phyloP scores from a whole-genome alignment of 768 basidiomycete genomes.

The Termitomyces sp. region DNA sequence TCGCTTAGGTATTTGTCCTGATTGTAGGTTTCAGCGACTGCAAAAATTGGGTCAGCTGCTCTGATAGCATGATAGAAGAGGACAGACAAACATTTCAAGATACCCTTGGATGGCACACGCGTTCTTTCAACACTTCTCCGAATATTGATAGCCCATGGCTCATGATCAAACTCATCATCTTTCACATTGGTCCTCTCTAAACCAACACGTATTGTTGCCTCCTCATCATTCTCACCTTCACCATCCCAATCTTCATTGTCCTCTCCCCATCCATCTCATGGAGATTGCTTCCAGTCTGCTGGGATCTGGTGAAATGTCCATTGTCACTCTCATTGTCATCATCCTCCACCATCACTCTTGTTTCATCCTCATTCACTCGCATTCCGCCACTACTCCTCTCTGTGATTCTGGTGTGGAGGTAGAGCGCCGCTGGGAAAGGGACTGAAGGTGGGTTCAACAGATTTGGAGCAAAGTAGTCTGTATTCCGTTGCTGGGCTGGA shows the following conservation, averaged over 20 bases:
- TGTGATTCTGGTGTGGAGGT: constrained; percentile 53
- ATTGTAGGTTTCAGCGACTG: constrained; percentile 68
- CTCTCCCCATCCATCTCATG: constrained; percentile 65
- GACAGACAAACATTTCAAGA: constrained; percentile 74
- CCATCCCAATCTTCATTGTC: constrained; percentile 79
- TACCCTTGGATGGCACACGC: constrained; percentile 71
- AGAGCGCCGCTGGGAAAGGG: constrained; percentile 71
- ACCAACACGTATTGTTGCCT: constrained; percentile 66
- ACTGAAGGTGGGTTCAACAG: constrained; percentile 49
- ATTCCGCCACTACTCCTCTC: constrained; percentile 34
- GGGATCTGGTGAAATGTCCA: constrained; percentile 38
- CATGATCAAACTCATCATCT: constrained; percentile 54
- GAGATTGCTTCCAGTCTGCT: constrained; percentile 35
- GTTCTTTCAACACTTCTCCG: constrained; percentile 70
- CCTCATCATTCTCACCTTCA: constrained; percentile 65
- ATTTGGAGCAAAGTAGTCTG: constrained; percentile 57
- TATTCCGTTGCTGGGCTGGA: constrained; percentile 34
- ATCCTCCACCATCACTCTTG: constrained; percentile 62
- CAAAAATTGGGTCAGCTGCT: constrained; percentile 1
- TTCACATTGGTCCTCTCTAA: constrained; percentile 47
- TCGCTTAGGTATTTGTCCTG: constrained; percentile 57
- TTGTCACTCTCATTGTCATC: constrained; percentile 63
- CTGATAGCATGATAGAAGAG: not conserved
- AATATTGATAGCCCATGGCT: constrained; percentile 76
- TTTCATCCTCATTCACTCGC: constrained; percentile 63